These are phyloP conservation scores for Flaveria ramosissima DNA, from an alignment of 129 eudicot genomes.

Conservation along the genomic window DNA sequence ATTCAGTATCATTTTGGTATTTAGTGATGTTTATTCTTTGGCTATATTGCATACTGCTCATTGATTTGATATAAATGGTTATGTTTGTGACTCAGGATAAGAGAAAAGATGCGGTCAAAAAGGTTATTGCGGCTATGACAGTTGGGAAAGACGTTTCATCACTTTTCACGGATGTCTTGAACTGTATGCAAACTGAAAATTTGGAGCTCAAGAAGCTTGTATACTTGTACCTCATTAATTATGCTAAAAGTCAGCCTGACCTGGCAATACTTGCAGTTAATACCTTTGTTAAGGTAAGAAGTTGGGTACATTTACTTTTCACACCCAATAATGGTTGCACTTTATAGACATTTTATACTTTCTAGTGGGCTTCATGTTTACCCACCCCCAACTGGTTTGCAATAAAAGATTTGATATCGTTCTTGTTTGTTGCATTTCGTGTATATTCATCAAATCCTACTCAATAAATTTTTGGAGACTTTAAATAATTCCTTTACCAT, in stretches of 20 bases:
- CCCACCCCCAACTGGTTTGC: not conserved
- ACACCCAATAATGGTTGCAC: not conserved
- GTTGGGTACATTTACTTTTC: constrained; percentile 2
- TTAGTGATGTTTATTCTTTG: not conserved
- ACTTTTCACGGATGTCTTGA: constrained; percentile 93
- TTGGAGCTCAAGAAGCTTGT: constrained; percentile 98
- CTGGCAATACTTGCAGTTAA: constrained; percentile 98
- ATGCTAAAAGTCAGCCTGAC: constrained; percentile 98
- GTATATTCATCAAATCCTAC: constrained; percentile 7
- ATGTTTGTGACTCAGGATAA: constrained; percentile 64
- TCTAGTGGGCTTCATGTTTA: constrained; percentile 6
- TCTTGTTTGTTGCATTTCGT: constrained; percentile 11
- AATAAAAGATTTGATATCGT: not conserved
- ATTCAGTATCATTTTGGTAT: not conserved
- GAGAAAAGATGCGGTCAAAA: constrained; percentile 99
- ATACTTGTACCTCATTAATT: constrained; percentile 93
- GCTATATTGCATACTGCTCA: not conserved
- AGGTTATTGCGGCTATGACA: constrained; percentile 99
- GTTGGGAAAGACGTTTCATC: constrained; percentile 99
- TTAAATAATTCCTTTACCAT: not conserved
- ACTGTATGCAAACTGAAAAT: constrained; percentile 98
- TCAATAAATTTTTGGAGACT: not conserved
- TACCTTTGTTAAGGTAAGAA: constrained; percentile 93
- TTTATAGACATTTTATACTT: constrained; percentile 9
- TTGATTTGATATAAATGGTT: not conserved